Conservation (phyloP, 257 asterid genomes). For the Marsdenia floribunda region DNA sequence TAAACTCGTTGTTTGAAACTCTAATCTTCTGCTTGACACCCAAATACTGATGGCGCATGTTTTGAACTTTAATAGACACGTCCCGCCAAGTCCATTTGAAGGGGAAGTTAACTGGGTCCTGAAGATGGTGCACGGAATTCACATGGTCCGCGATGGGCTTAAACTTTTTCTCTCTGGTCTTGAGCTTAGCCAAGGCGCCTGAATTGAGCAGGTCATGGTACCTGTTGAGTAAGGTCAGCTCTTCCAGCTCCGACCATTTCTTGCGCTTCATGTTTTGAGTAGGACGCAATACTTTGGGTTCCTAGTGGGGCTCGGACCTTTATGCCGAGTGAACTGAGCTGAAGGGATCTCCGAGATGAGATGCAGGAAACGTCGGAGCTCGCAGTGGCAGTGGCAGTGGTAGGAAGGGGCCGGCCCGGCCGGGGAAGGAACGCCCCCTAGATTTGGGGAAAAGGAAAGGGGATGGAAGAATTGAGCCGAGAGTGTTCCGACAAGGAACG, state of each 20-base stretch:
- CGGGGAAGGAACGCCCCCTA: constrained; percentile 5
- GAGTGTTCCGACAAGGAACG: neutral
- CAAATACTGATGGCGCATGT: constrained; percentile 96
- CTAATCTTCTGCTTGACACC: constrained; percentile 95
- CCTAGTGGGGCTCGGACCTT: neutral
- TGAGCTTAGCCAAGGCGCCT: constrained; percentile 73
- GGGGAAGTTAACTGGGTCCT: constrained; percentile 71
- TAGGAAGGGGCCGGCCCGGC: neutral
- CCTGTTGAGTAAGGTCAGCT: constrained; percentile 59
- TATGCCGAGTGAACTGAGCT: neutral
- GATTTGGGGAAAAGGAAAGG: constrained; percentile 21
- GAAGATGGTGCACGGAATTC: constrained; percentile 68
- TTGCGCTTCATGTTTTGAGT: constrained; percentile 71
- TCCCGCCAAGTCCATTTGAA: constrained; percentile 99
- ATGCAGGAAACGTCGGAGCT: neutral
- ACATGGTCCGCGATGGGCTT: constrained; percentile 94
- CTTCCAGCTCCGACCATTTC: constrained; percentile 98
- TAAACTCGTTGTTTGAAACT: constrained; percentile 49
- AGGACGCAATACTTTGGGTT: neutral
- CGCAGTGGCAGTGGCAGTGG: neutral
- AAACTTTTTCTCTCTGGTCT: constrained; percentile 92
- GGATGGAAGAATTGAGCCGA: neutral
- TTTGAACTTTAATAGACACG: constrained; percentile 86
- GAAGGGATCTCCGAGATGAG: constrained; percentile 15
- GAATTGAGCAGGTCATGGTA: constrained; percentile 70